These are phyloP conservation scores for Penicillium vulpinum DNA, from an alignment of 2,329 filamentous ascomycete genomes.

Conservation along the genomic window DNA sequence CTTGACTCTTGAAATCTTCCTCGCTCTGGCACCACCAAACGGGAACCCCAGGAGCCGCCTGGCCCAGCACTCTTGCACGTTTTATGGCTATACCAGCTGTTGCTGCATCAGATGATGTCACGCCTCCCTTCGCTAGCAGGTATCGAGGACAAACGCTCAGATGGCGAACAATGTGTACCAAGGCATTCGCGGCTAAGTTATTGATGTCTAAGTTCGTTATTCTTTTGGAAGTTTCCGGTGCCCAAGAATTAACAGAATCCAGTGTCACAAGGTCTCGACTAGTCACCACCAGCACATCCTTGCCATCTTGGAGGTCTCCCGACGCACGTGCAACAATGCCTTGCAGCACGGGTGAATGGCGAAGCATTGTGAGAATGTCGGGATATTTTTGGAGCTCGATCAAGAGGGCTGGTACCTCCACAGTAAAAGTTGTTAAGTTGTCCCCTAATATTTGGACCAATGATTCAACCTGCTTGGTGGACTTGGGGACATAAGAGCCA, in stretches of 20 bases:
- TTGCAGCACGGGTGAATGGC: not conserved
- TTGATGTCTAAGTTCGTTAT: slow-evolving; percentile 3
- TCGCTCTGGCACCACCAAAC: not conserved
- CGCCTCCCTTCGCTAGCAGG: not conserved
- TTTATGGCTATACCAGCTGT: not conserved
- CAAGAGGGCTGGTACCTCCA: not conserved
- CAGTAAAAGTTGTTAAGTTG: not conserved
- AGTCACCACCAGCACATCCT: slow-evolving; percentile 1
- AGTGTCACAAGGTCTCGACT: slow-evolving; percentile 1
- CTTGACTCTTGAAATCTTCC: not conserved
- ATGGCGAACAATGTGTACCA: not conserved
- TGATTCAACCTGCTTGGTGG: not conserved
- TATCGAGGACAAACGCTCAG: not conserved
- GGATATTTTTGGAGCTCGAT: not conserved
- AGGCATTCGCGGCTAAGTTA: not conserved
- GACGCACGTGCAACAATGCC: not conserved
- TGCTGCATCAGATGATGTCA: not conserved
- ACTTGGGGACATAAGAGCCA: not conserved
- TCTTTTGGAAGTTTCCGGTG: not conserved
- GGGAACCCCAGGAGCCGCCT: not conserved
- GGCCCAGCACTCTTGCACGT: not conserved
- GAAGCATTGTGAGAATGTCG: slow-evolving; percentile 1
- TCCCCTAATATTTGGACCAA: not conserved
- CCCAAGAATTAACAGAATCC: not conserved
- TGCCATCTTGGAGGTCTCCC: not conserved